These are phyloP conservation scores for Nannochloris sp. DNA, from an alignment of 139 green algal genomes.

Conservation along the genomic window DNA sequence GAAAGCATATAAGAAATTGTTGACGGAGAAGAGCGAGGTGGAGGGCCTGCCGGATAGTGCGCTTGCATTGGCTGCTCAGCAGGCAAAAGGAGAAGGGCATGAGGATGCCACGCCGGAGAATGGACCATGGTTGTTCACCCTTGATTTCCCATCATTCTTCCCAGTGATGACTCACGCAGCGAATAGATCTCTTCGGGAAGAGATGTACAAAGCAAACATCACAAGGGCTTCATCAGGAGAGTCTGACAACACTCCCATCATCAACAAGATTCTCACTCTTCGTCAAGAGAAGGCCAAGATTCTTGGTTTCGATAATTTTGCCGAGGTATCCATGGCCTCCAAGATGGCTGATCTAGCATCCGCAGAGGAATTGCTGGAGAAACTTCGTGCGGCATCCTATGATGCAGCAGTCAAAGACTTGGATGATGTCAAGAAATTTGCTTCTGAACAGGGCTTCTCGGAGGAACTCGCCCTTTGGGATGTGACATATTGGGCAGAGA, in stretches of 20 bases:
- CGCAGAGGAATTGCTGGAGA: conserved; percentile 81
- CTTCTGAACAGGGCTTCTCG: conserved; percentile 33
- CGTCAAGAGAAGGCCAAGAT: conserved; percentile 79
- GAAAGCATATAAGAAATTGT: conserved; percentile 72
- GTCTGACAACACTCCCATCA: conserved; percentile 83
- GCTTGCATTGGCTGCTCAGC: conserved; percentile 56
- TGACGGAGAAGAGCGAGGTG: conserved; percentile 68
- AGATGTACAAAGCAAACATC: conserved; percentile 88
- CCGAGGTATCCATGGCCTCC: conserved; percentile 69
- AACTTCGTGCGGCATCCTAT: conserved; percentile 65
- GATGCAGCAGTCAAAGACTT: conserved; percentile 62
- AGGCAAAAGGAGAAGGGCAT: conserved; percentile 53
- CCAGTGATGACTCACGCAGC: conserved; percentile 79
- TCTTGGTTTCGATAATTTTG: conserved; percentile 80
- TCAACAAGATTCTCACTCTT: conserved; percentile 72
- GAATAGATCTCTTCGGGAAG: conserved; percentile 77
- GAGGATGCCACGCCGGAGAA: conserved; percentile 64
- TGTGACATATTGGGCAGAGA: conserved; percentile 70
- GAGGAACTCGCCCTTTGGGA: conserved; percentile 71
- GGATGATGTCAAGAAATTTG: conserved; percentile 55
- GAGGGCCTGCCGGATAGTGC: conserved; percentile 69
- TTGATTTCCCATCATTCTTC: conserved; percentile 87
- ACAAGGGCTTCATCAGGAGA: conserved; percentile 66
- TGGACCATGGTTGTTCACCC: conserved; percentile 88
- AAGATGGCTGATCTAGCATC: conserved; percentile 77